These are phyloP conservation scores for Mycosphaerella sp. DNA, from an alignment of 2,329 filamentous ascomycete genomes.

Conservation along the genomic window DNA sequence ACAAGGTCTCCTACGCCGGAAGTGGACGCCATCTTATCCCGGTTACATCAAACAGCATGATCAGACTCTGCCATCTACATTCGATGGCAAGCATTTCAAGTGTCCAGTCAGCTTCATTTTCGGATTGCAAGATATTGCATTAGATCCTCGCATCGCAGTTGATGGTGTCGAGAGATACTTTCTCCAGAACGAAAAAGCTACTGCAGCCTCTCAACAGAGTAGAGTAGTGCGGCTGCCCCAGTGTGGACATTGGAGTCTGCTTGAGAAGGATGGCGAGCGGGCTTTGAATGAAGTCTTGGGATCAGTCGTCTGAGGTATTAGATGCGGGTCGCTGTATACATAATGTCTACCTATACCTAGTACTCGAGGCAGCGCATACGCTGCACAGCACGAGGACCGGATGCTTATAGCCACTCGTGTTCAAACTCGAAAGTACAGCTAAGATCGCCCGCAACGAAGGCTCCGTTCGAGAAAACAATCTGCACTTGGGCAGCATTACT, in stretches of 20 bases:
- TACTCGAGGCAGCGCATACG: neutral
- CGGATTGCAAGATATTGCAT: constrained; percentile 47
- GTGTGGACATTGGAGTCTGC: constrained; percentile 50
- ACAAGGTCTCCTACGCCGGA: constrained; percentile 40
- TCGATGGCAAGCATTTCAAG: constrained; percentile 35
- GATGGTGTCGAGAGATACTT: constrained; percentile 50
- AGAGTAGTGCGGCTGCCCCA: constrained; percentile 46
- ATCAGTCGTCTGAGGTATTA: neutral
- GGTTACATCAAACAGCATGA: constrained; percentile 8
- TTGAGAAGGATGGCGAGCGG: constrained; percentile 35
- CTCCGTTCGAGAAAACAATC: too few species aligned
- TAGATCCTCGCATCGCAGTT: constrained; percentile 45
- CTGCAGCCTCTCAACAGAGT: neutral
- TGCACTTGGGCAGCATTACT: too few species aligned
- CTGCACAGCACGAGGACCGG: neutral
- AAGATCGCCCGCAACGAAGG: too few species aligned
- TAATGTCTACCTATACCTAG: neutral
- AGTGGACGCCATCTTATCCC: constrained; percentile 37
- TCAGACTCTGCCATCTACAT: neutral
- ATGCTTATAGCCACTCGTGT: neutral
- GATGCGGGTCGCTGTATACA: neutral
- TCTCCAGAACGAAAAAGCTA: constrained; percentile 1
- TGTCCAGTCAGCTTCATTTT: constrained; percentile 50
- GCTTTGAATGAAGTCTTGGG: constrained; percentile 14
- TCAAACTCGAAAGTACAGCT: neutral